These are phyloP conservation scores for Aspergillus carlsbadensis DNA, from an alignment of 495 filamentous ascomycete species.

Conservation along the genomic window DNA sequence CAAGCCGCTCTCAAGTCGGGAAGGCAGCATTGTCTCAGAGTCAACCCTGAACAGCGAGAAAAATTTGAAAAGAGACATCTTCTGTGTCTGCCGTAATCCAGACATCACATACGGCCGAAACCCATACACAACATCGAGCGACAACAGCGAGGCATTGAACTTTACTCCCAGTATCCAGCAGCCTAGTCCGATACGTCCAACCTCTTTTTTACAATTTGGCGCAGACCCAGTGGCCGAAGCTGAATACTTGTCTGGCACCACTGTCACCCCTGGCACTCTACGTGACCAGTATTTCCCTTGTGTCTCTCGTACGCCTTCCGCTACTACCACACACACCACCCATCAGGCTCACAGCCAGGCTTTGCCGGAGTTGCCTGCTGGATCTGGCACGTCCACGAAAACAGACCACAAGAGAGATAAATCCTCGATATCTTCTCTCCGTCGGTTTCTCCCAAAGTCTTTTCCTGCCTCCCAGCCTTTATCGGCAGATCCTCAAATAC, in stretches of 20 bases:
- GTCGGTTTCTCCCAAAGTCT: conserved; percentile 37
- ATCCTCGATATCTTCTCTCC: conserved; percentile 40
- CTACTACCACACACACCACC: conserved; percentile 22
- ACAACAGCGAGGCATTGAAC: conserved; percentile 30
- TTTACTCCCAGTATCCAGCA: conserved; percentile 36
- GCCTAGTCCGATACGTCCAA: conserved; percentile 32
- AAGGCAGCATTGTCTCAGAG: conserved; percentile 38
- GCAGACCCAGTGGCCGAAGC: conserved; percentile 29
- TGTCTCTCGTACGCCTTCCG: conserved; percentile 36
- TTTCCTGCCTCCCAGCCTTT: conserved; percentile 33
- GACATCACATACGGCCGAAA: conserved; percentile 30
- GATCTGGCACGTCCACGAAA: conserved; percentile 19
- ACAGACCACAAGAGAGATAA: conserved; percentile 33
- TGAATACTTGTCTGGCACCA: conserved; percentile 31
- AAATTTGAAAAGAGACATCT: conserved; percentile 42
- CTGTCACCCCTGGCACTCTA: conserved; percentile 26
- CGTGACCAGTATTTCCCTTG: conserved; percentile 21
- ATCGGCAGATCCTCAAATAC: conserved; percentile 44
- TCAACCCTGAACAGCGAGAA: conserved; percentile 44
- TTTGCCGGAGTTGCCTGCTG: conserved; percentile 24
- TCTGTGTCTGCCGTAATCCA: conserved; percentile 40
- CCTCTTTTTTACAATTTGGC: conserved; percentile 33
- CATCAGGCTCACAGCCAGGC: conserved; percentile 17
- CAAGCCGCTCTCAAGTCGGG: conserved; percentile 19
- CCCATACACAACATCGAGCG: conserved; percentile 30